Conservation (phyloP, 1,284 basidiomycete genomes). For the Moesziomyces sp. region DNA sequence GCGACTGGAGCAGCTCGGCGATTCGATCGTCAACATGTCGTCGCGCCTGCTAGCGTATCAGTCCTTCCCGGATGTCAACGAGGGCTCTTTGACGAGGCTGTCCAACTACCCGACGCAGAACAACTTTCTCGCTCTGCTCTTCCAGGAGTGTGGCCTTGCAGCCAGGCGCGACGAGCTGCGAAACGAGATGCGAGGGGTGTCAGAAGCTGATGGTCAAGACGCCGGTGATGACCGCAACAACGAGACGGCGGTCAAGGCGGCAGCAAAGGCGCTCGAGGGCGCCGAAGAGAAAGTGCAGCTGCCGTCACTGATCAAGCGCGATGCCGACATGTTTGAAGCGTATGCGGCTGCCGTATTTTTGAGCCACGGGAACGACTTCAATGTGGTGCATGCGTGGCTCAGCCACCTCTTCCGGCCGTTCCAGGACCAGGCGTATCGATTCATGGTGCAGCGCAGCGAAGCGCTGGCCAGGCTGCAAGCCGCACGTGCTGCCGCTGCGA, state of each 20-base stretch:
- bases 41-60: constrained; percentile 42
- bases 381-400: constrained; percentile 45
- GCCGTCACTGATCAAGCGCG: constrained; percentile 36
- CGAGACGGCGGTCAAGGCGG: constrained; percentile 1
- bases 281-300: constrained; percentile 25
- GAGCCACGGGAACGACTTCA: constrained; percentile 34
- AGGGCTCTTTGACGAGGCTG: constrained; percentile 35
- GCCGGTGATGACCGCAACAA: not conserved
- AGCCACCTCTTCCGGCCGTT: constrained; percentile 41
- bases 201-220: not conserved
- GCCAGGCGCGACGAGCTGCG: constrained; percentile 19
- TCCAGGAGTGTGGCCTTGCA: constrained; percentile 37
- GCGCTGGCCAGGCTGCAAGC: constrained; percentile 26
- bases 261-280: not conserved
- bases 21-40: constrained; percentile 53
- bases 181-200: constrained; percentile 18
- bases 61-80: constrained; percentile 45
- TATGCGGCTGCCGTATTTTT: constrained; percentile 48
- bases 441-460: constrained; percentile 45
- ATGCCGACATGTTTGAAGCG: constrained; percentile 53
- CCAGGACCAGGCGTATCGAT: constrained; percentile 50
- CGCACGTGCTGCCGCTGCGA: constrained; percentile 11
- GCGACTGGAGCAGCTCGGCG: constrained; percentile 46
- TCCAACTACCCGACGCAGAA: constrained; percentile 52
- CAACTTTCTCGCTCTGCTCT: constrained; percentile 44